Percentiles rank a stretch among this genome's conserved stretches.
Evolutionary conservation across 805 yeast genomes (phyloP).

Genomic region (Kluyveromyces lactis): DNA sequence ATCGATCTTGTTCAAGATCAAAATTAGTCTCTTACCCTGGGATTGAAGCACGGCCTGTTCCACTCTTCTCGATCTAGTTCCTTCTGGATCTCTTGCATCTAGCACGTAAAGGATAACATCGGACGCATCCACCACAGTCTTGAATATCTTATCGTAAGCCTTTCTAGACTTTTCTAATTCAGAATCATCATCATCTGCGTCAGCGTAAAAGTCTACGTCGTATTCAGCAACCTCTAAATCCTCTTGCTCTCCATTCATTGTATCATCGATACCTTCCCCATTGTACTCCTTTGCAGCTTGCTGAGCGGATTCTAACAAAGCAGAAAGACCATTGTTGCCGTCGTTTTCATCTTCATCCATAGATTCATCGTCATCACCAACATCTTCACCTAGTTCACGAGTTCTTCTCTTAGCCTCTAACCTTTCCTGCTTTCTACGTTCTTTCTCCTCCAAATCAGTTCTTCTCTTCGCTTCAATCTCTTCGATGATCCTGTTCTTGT

Average conservation of each 20-base stretch:
- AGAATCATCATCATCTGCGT: constrained; percentile 35
- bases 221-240: constrained; percentile 44
- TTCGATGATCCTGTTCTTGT: constrained; percentile 71
- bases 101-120: constrained; percentile 90
- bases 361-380: constrained; percentile 32
- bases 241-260: constrained; percentile 30
- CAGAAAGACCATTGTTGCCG: constrained; percentile 57
- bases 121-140: constrained; percentile 83
- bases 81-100: constrained; percentile 96
- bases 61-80: constrained; percentile 83
- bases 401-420: constrained; percentile 33
- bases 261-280: constrained; percentile 43
- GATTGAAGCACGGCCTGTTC: constrained; percentile 81
- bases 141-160: constrained; percentile 90
- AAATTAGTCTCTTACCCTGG: constrained; percentile 71
- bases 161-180: constrained; percentile 71
- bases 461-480: constrained; percentile 61
- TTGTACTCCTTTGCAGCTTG: constrained; percentile 71
- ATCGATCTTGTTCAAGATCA: constrained; percentile 86
- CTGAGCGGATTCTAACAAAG: constrained; percentile 84
- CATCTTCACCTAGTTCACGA: constrained; percentile 32
- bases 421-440: constrained; percentile 41
- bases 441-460: constrained; percentile 46
- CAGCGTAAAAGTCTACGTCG: constrained; percentile 37
- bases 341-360: constrained; percentile 35